A percentile compares a stretch with the other conserved stretches of the same genome.
These are phyloP conservation scores for Westerdykella sp. DNA, from an alignment of 2,329 filamentous ascomycete species.

Conservation along the genomic window DNA sequence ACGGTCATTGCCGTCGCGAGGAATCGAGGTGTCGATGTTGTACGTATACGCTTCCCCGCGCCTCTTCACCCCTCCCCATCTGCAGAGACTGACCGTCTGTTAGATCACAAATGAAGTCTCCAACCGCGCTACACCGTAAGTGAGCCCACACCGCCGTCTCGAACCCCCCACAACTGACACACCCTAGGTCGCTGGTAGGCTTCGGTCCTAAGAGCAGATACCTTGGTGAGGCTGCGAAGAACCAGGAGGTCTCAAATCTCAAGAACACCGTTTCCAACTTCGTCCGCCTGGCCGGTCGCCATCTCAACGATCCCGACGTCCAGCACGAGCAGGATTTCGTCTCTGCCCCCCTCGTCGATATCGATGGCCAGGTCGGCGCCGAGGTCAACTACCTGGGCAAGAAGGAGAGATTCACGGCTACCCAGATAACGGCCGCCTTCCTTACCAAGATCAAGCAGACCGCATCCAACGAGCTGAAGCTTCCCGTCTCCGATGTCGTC, in stretches of 20 bases:
- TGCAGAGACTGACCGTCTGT: conserved; percentile 26
- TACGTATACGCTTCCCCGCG: conserved; percentile 50
- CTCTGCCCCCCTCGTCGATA: conserved; percentile 76
- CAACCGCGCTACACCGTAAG: conserved; percentile 95
- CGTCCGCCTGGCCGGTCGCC: conserved; percentile 86
- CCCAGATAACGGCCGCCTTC: conserved; percentile 92
- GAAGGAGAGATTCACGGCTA: conserved; percentile 92
- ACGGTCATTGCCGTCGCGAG: conserved; percentile 95
- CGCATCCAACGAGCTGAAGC: conserved; percentile 76
- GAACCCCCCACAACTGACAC: conserved; percentile 6
- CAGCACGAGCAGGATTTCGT: conserved; percentile 88
- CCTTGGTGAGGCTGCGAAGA: conserved; percentile 92
- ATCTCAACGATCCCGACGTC: conserved; percentile 83
- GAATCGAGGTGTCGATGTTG: conserved; percentile 98
- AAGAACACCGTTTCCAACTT: conserved; percentile 96
- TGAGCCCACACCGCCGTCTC: conserved; percentile 26
- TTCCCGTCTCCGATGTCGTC: conserved; percentile 87
- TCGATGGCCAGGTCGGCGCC: conserved; percentile 90
- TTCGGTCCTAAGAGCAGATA: conserved; percentile 93
- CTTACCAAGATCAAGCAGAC: conserved; percentile 90
- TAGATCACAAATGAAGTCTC: conserved; percentile 99
- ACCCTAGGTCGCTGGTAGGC: conserved; percentile 76
- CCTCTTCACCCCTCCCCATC: conserved; percentile 1
- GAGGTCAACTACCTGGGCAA: conserved; percentile 91
- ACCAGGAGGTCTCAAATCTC: conserved; percentile 97